Percentiles rank a stretch among this genome's conserved stretches.
phyloP scores from a whole-genome alignment of 176 grass and related monocot species.

The Ensete ventricosum region DNA sequence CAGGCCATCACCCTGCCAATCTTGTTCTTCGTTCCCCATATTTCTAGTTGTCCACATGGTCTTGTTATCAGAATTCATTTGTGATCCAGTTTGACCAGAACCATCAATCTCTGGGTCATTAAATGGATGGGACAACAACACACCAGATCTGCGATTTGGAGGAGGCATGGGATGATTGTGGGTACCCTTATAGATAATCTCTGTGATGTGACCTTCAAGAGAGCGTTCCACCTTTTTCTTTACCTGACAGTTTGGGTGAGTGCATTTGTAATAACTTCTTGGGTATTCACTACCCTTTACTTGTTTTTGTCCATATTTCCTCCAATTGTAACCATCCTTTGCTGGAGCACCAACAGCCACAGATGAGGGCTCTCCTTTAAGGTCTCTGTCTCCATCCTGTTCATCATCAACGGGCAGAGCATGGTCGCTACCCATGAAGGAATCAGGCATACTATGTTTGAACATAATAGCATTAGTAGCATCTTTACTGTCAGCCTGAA shows the following conservation, averaged over 20 bases:
- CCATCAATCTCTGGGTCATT: constrained; percentile 4
- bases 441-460: constrained; percentile 17
- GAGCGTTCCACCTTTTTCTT: constrained; percentile 19
- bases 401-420: constrained; percentile 19
- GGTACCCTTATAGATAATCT: constrained; percentile 15
- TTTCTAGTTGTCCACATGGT: background rate
- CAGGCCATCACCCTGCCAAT: constrained; percentile 3
- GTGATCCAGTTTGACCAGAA: constrained; percentile 1
- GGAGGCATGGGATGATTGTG: constrained; percentile 18
- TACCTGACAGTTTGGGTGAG: constrained; percentile 9
- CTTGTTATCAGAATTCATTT: constrained; percentile 1
- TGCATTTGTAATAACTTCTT: constrained; percentile 21
- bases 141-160: constrained; percentile 4
- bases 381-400: constrained; percentile 6
- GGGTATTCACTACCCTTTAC: constrained; percentile 15
- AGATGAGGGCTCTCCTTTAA: constrained; percentile 7
- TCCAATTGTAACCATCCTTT: constrained; percentile 19
- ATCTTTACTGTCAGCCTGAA: constrained; percentile 29
- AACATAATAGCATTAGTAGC: constrained; percentile 13
- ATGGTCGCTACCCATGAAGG: constrained; percentile 5
- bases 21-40: background rate
- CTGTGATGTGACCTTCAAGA: constrained; percentile 11
- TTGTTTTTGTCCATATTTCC: constrained; percentile 18
- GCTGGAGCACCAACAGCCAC: background rate
- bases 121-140: constrained; percentile 5